These are phyloP conservation scores for Fereydounia khargensis DNA, from an alignment of 1,284 basidiomycete species.

Conservation along the genomic window DNA sequence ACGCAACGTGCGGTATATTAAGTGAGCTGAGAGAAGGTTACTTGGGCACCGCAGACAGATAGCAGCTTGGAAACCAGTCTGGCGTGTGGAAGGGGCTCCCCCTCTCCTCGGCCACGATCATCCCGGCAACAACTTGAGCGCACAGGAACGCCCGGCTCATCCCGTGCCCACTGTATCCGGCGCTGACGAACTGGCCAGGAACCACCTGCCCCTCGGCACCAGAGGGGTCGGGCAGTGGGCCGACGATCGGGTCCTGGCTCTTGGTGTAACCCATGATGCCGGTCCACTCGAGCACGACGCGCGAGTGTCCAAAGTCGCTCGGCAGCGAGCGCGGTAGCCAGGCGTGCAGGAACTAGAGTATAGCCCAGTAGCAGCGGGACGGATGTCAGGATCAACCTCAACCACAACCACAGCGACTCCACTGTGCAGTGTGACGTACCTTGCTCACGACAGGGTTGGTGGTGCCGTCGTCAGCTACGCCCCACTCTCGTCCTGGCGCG, in stretches of 20 bases:
- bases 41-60: conserved; percentile 8
- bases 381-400: too few species aligned
- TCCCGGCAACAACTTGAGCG: conserved; percentile 67
- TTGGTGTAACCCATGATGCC: conserved; percentile 78
- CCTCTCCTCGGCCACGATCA: conserved; percentile 65
- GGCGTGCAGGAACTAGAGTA: conserved; percentile 8
- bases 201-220: conserved; percentile 12
- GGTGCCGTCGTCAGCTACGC: conserved; percentile 66
- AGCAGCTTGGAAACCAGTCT: conserved; percentile 61
- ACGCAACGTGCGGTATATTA: too few species aligned
- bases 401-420: too few species aligned
- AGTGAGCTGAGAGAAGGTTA: too few species aligned
- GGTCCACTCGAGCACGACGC: conserved; percentile 67
- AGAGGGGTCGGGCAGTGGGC: conserved; percentile 3
- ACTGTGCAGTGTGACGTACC: too few species aligned
- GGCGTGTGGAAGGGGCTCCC: conserved; percentile 63
- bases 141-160: conserved; percentile 71
- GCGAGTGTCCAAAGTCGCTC: conserved; percentile 61
- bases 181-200: conserved; percentile 69
- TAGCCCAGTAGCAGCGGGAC: too few species aligned
- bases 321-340: conserved; percentile 58
- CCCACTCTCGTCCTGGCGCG: conserved; percentile 62
- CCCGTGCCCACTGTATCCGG: conserved; percentile 75
- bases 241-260: conserved; percentile 68
- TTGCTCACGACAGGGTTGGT: conserved; percentile 63